phyloP scores from a whole-genome alignment of 2,329 filamentous ascomycete genomes.

The Fusarium nygamai region DNA sequence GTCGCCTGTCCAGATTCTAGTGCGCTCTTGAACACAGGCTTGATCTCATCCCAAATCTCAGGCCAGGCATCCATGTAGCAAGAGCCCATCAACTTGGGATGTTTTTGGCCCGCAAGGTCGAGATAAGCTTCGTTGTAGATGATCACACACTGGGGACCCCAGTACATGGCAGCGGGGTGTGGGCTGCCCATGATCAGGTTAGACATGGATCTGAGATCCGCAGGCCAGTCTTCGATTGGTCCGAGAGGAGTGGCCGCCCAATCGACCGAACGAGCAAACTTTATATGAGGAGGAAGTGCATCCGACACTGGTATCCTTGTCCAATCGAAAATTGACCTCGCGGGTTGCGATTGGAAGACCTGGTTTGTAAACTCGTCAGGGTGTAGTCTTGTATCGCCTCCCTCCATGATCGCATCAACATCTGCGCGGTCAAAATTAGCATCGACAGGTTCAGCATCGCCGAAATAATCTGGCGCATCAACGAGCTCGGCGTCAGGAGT shows the following conservation, averaged over 20 bases:
- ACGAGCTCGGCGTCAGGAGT: conserved; percentile 47
- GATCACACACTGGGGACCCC: conserved; percentile 74
- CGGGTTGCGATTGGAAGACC: conserved; percentile 50
- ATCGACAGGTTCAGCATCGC: conserved; percentile 41
- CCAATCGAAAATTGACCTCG: conserved; percentile 78
- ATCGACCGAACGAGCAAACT: conserved; percentile 75
- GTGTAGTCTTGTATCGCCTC: conserved; percentile 44
- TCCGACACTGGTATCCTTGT: conserved; percentile 74
- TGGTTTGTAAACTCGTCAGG: conserved; percentile 56
- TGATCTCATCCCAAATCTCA: conserved; percentile 79
- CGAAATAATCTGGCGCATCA: conserved; percentile 56
- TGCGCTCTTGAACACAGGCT: conserved; percentile 74
- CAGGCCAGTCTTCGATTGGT: conserved; percentile 77
- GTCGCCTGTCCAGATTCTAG: conserved; percentile 78
- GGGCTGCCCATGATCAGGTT: conserved; percentile 85
- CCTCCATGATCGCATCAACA: conserved; percentile 41
- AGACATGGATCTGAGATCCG: conserved; percentile 79
- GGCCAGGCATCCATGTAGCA: conserved; percentile 74
- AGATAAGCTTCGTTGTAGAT: conserved; percentile 82
- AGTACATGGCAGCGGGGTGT: conserved; percentile 81
- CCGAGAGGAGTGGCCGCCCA: conserved; percentile 80
- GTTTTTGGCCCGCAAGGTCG: conserved; percentile 77
- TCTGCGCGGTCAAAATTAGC: conserved; percentile 10
- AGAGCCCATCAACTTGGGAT: conserved; percentile 79
- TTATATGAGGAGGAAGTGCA: conserved; percentile 75